Percentiles rank a stretch among this genome's conserved stretches.
Evolutionary conservation across 2,329 filamentous ascomycete genomes (phyloP).

Genomic region (Emergomyces orientalis): DNA sequence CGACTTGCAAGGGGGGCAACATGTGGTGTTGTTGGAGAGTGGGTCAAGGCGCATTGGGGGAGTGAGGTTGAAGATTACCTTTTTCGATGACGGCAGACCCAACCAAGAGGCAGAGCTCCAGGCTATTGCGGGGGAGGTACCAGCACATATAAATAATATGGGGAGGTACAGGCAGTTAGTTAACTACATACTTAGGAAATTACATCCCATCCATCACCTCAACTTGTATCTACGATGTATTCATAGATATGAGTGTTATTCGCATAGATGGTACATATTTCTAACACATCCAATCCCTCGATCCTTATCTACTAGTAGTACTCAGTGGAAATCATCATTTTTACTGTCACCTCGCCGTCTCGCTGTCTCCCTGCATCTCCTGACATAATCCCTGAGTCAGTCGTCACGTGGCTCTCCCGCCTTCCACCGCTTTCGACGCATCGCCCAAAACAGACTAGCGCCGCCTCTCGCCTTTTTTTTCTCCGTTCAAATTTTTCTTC

Average conservation of each 20-base stretch:
- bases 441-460: not conserved
- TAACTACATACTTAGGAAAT: not conserved
- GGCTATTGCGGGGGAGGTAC: not conserved
- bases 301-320: no score
- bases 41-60: not conserved
- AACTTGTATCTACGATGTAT: not conserved
- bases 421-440: conserved; percentile 4
- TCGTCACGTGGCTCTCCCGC: not conserved
- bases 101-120: not conserved
- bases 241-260: no score
- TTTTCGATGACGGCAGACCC: conserved; percentile 10
- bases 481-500: conserved; percentile 10
- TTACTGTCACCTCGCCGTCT: no score
- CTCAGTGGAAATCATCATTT: no score
- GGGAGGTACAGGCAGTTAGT: not conserved
- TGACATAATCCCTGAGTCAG: not conserved
- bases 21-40: not conserved
- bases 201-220: no score
- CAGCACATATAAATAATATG: not conserved
- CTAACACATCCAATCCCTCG: no score
- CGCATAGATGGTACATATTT: no score
- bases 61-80: not conserved
- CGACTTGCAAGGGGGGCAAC: not conserved
- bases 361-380: not conserved
- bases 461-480: conserved; percentile 3